phyloP scores from a whole-genome alignment of 2,329 filamentous ascomycete species.

The Ophidiomyces ophidiicola region DNA sequence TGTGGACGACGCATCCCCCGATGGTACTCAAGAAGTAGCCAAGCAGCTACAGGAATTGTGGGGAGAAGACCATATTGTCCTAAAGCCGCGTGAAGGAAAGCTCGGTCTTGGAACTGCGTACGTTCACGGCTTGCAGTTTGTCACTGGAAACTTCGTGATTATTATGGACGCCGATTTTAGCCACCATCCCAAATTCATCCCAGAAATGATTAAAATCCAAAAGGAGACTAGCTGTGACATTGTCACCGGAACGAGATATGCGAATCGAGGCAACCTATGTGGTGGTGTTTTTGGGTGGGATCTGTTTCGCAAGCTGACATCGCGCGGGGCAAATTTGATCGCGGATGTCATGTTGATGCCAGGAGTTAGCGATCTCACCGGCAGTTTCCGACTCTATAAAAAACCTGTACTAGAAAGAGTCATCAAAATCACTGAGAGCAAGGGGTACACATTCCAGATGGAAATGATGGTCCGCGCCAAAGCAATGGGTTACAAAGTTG shows the following conservation, averaged over 20 bases:
- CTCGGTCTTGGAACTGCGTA: slow-evolving; percentile 95
- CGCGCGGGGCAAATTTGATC: slow-evolving; percentile 77
- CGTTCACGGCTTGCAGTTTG: slow-evolving; percentile 84
- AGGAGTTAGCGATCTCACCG: slow-evolving; percentile 89
- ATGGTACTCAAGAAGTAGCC: slow-evolving; percentile 84
- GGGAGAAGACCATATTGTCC: slow-evolving; percentile 58
- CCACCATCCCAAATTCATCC: slow-evolving; percentile 98
- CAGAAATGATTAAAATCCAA: slow-evolving; percentile 79
- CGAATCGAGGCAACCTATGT: slow-evolving; percentile 48
- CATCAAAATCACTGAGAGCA: slow-evolving; percentile 80
- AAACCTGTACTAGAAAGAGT: slow-evolving; percentile 77
- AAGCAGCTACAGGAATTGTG: slow-evolving; percentile 82
- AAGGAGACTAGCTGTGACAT: slow-evolving; percentile 76
- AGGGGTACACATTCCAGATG: slow-evolving; percentile 99
- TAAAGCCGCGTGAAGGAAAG: slow-evolving; percentile 85
- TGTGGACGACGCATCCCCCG: slow-evolving; percentile 93
- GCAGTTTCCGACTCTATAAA: slow-evolving; percentile 92
- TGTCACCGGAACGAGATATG: slow-evolving; percentile 90
- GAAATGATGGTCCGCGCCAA: slow-evolving; percentile 98
- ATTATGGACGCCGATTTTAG: slow-evolving; percentile 99
- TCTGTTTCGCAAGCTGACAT: slow-evolving; percentile 64
- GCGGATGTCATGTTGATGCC: slow-evolving; percentile 88
- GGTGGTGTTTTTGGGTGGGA: slow-evolving; percentile 96
- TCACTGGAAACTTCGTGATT: slow-evolving; percentile 86
- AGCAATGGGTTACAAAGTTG: slow-evolving; percentile 85